Evolutionary conservation across 192 early-diverging fungal species (phyloP), one percentile per base, ranked within the genome.

Genomic region (Dimargaris verticillata): DNA sequence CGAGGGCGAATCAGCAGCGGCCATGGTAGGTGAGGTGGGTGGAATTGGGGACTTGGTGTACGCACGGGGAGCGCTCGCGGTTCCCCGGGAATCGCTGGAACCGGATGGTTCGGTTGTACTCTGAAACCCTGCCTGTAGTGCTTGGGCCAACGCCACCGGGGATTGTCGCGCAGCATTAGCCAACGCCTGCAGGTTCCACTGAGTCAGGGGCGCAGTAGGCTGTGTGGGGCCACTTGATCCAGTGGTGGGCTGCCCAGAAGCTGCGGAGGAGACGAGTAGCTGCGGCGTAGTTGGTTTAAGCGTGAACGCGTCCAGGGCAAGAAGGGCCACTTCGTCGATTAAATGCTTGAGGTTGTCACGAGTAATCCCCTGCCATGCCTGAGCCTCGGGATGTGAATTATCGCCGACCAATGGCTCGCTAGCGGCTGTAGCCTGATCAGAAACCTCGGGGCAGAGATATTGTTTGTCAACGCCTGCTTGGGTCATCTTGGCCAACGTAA

Each of bases 311-410:
- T 41, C 57, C 24, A 59, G n/a, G 13, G 38, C n/a, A n/a, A 59
- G 38, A 13, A 59, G 33, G 11, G 57, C 20, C 41, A 29, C 57
- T 43, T 59, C 57, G 20, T 41, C 57, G 41, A 44, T 41, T 15
- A 25, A 44, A n/a, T 59, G n/a, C 28, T 15, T 25, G 26, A 59
- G 42, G 10, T 11, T 41, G n/a, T 17, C 38, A 41, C 18, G 25
- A 15, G 17, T 20, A 20, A 59, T 43, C 20, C 25, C 38, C 6
- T 0, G 4, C 57, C 57, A 59, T 15, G 41, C 57, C 22, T 41
- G 18, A 4, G 47, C 3, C 3, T 22, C 47, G 47, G 47, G 47
- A 1, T 20, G 20, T 12, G 47, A 17, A 48, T 12, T 12, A 48
- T 17, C 47, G 11, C 18, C 15, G 15, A 48, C 47, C 20, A 22